These are phyloP conservation scores for Termitomyces sp. DNA, from an alignment of 768 basidiomycete genomes.

Conservation along the genomic window DNA sequence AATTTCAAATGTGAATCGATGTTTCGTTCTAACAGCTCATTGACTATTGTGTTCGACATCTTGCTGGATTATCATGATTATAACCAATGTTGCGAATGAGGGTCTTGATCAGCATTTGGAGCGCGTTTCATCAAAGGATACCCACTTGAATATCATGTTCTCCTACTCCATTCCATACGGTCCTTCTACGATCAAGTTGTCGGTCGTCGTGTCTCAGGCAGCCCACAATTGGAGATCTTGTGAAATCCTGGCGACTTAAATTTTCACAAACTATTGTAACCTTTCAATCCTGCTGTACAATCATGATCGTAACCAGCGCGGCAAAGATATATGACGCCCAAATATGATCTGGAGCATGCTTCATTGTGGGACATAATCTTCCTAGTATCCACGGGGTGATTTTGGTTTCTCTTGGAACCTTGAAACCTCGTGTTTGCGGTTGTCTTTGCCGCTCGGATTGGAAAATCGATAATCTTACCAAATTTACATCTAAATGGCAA, in stretches of 20 bases:
- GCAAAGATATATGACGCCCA: not conserved
- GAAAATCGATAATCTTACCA: no score
- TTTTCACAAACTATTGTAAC: not conserved
- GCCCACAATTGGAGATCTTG: not conserved
- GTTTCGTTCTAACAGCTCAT: not conserved
- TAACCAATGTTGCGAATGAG: no score
- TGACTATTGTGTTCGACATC: not conserved
- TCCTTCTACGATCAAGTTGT: not conserved
- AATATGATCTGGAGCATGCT: not conserved
- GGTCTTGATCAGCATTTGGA: not conserved
- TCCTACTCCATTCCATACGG: not conserved
- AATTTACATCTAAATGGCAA: no score
- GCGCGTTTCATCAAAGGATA: not conserved
- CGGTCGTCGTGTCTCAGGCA: not conserved
- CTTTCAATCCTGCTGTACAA: not conserved
- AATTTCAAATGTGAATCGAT: not conserved
- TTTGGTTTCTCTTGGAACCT: not conserved
- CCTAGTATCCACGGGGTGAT: not conserved
- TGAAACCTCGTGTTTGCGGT: not conserved
- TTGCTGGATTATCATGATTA: not conserved
- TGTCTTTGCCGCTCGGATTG: no score
- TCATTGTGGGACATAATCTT: not conserved
- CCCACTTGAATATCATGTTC: not conserved
- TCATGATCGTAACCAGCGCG: not conserved
- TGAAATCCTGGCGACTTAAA: no score